Evolutionary conservation across 2,329 filamentous ascomycete genomes (phyloP), one percentile per base, ranked within the genome.

Genomic region (Parastagonospora avenae): DNA sequence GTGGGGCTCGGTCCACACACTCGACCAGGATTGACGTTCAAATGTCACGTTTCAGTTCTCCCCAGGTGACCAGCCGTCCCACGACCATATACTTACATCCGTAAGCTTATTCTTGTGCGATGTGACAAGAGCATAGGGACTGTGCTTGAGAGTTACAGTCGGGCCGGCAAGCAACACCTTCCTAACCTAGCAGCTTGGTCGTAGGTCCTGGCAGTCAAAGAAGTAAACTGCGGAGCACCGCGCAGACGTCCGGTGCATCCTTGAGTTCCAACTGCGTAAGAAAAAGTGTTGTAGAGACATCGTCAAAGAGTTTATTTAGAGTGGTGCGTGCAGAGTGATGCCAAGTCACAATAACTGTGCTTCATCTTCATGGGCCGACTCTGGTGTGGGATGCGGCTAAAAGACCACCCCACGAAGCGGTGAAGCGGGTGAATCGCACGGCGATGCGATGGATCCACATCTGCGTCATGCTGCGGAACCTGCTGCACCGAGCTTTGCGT

Each of bases 361-460:
- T 29, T 47, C 43, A 46, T 54, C 45, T 50, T 44, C 45, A 46
- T 44, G 46, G 55, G 52, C 55, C 55, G 43, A 49, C 46, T 43
- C 50, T 44, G 54, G 52, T 59, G 60, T 57, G 55, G 54, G 59
- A 65, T 64, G 65, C 58, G 63, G 56, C 63, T 64, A 57, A 59
- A 64, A 51, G 31, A 48, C 54, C 46, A 60, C 52, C 55, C 60
- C 60, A 68, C 59, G 55, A 63, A 63, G 67, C 68, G 66, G 68
- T 70, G 66, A 70, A 51, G 50, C 46, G 43, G 62, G 57, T 60
- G 56, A 63, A 63, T 59, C 47, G 48, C 50, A 47, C 36, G 40
- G 33, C 51, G 48, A 46, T 53, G 50, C 38, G 36, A 47, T 19
- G 15, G 46, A 16, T 48, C 59, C 59, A 64, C 57, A 44, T 37